Percentiles rank a stretch among this genome's conserved stretches.
phyloP scores from a whole-genome alignment of 345 rosid genomes.

The Hibiscus mutabilis region DNA sequence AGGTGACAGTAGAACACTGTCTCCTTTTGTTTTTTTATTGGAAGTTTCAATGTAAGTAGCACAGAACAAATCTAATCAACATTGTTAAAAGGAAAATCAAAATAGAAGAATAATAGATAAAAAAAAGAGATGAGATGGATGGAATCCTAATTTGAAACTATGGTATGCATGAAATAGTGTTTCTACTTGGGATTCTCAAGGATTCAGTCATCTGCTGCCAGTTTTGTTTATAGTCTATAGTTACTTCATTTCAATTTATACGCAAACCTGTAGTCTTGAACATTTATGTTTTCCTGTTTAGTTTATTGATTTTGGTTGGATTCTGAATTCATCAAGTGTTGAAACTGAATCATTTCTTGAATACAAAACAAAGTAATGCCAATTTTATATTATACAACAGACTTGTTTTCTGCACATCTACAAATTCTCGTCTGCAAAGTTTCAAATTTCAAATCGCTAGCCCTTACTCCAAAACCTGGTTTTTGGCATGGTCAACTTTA shows the following conservation, averaged over 20 bases:
- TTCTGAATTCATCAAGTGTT: neutral
- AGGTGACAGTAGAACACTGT: neutral
- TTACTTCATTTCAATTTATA: neutral
- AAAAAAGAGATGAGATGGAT: neutral
- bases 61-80: neutral
- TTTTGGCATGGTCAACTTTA: constrained; percentile 18
- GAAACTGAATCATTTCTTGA: neutral
- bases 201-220: neutral
- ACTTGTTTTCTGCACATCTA: no score
- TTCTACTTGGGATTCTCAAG: constrained; percentile 21
- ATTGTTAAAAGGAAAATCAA: constrained; percentile 20
- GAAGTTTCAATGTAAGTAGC: no score
- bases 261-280: neutral
- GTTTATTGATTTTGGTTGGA: neutral
- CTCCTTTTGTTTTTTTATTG: neutral
- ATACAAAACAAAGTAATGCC: neutral
- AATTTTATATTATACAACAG: neutral
- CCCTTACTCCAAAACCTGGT: constrained; percentile 23
- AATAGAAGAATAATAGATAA: constrained; percentile 4
- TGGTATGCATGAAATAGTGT: constrained; percentile 7
- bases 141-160: constrained; percentile 10
- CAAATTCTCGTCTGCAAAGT: constrained; percentile 21
- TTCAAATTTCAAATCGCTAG: constrained; percentile 19
- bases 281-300: neutral
- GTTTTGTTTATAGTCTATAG: neutral